Conservation (phyloP, 768 basidiomycete species). For the Epithele typhae region DNA sequence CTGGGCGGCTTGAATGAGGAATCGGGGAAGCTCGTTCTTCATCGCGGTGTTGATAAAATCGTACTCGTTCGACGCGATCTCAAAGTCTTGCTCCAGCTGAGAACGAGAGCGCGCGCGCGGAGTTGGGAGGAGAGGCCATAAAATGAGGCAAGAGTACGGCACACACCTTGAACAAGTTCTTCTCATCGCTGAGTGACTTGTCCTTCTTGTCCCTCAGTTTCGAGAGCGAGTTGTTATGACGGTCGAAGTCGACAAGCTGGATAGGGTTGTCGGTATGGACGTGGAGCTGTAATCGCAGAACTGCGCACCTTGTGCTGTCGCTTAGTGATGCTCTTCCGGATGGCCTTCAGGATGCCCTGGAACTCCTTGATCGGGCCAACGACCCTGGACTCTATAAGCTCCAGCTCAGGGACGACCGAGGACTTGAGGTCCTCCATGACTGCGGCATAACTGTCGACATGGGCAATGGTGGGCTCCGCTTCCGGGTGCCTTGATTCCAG, state of each 20-base stretch:
- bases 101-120: constrained; percentile 19
- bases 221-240: constrained; percentile 91
- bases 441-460: constrained; percentile 65
- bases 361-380: constrained; percentile 86
- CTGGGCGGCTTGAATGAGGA: constrained; percentile 79
- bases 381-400: constrained; percentile 87
- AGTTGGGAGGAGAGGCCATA: not conserved
- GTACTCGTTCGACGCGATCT: constrained; percentile 87
- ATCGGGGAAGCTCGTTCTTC: constrained; percentile 91
- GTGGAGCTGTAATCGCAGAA: not conserved
- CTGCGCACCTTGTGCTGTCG: constrained; percentile 84
- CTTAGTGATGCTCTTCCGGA: constrained; percentile 93
- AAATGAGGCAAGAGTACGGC: constrained; percentile 11
- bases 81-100: constrained; percentile 94
- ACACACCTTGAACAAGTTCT: constrained; percentile 88
- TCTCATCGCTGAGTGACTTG: constrained; percentile 92
- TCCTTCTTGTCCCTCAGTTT: constrained; percentile 99
- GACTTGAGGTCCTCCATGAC: constrained; percentile 81
- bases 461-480: constrained; percentile 70
- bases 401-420: constrained; percentile 82
- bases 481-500: constrained; percentile 76
- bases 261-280: not conserved
- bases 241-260: constrained; percentile 89
- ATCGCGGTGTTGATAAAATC: constrained; percentile 87
- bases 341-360: constrained; percentile 77